phyloP scores from a whole-genome alignment of 2,329 filamentous ascomycete species.

The Knufia fluminis region DNA sequence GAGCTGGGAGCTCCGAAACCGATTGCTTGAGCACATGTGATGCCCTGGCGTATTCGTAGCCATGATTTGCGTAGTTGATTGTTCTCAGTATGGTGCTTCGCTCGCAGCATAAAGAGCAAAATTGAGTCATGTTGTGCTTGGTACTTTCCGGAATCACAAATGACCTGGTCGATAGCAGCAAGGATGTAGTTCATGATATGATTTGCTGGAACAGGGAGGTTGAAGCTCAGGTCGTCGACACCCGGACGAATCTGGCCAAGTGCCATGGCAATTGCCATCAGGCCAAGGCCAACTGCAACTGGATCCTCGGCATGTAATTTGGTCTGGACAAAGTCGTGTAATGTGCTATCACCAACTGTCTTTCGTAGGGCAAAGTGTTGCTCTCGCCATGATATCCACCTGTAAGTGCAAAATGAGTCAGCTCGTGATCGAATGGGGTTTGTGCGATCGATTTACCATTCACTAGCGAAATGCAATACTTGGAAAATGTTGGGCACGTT shows the following conservation, averaged over 20 bases:
- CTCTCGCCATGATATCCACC: constrained; percentile 21
- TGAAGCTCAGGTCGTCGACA: constrained; percentile 15
- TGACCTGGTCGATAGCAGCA: constrained; percentile 17
- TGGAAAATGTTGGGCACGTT: constrained; percentile 17
- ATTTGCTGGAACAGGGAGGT: constrained; percentile 12
- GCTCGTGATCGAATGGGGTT: too few species aligned
- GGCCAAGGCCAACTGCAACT: constrained; percentile 15
- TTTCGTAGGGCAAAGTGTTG: constrained; percentile 16
- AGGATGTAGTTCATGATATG: constrained; percentile 16
- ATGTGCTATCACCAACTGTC: constrained; percentile 2
- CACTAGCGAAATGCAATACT: constrained; percentile 15
- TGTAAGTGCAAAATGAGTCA: not conserved
- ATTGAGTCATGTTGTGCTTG: constrained; percentile 12
- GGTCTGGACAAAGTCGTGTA: constrained; percentile 17
- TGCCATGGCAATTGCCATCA: constrained; percentile 19
- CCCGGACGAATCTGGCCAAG: constrained; percentile 16
- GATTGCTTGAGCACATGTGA: constrained; percentile 13
- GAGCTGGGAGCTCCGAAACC: constrained; percentile 12
- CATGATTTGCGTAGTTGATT: constrained; percentile 21
- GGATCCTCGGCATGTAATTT: constrained; percentile 14
- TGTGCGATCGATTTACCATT: constrained; percentile 12
- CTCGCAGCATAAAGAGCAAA: constrained; percentile 17
- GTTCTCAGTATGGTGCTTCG: constrained; percentile 20
- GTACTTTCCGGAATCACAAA: constrained; percentile 14
- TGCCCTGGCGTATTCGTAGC: constrained; percentile 15